These are phyloP conservation scores for Conticribra weissflogii DNA, from an alignment of 108 stramenopile genomes.

Conservation along the genomic window DNA sequence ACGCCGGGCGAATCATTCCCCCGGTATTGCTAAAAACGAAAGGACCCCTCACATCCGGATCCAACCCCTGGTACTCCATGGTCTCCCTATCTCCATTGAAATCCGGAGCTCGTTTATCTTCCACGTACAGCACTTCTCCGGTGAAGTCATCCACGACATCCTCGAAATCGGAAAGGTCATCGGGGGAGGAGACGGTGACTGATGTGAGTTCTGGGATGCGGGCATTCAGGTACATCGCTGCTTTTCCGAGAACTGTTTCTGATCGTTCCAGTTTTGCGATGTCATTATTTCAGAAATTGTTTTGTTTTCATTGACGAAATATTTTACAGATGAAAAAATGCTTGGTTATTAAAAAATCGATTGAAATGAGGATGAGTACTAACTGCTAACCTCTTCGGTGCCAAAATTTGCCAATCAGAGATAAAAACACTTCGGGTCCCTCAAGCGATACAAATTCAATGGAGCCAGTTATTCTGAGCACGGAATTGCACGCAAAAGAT, in stretches of 20 bases:
- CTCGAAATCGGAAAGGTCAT: conserved; percentile 74
- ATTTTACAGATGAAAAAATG: no score
- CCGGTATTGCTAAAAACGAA: conserved; percentile 54
- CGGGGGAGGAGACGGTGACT: conserved; percentile 51
- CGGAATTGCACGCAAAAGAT: background rate
- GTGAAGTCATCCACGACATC: conserved; percentile 70
- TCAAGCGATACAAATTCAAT: conserved; percentile 68
- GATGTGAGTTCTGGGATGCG: conserved; percentile 74
- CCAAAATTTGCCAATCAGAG: conserved; percentile 69
- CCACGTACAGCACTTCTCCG: conserved; percentile 63
- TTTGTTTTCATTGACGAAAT: no score
- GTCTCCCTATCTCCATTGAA: conserved; percentile 73
- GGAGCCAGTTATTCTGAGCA: conserved; percentile 61
- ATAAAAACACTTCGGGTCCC: conserved; percentile 67
- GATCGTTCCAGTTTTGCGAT: background rate
- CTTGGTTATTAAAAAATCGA: background rate
- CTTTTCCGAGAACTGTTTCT: conserved; percentile 74
- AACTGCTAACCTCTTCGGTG: conserved; percentile 51
- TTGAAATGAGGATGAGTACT: background rate
- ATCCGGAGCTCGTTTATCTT: conserved; percentile 64
- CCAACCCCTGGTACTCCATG: conserved; percentile 84
- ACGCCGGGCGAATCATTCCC: conserved; percentile 46
- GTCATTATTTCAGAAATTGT: background rate
- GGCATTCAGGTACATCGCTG: conserved; percentile 82
- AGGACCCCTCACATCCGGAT: conserved; percentile 80